Evolutionary conservation across 495 filamentous ascomycete species (phyloP).

Genomic region (Aspergillus sclerotioniger): DNA sequence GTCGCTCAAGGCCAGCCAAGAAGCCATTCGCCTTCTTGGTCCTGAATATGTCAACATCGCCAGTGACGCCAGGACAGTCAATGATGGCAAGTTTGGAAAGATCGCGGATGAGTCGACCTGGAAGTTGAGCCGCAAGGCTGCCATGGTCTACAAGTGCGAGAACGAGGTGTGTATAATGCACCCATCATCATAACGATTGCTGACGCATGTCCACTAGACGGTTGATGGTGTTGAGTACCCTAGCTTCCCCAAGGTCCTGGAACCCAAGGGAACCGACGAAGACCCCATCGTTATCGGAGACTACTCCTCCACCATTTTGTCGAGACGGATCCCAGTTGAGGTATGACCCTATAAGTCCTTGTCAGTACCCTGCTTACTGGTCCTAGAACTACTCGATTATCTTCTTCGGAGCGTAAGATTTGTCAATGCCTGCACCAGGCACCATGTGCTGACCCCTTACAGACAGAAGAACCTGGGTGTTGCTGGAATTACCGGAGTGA

Average conservation of each 20-base stretch:
- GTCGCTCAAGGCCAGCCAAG: slow-evolving; percentile 88
- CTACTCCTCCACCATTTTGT: slow-evolving; percentile 73
- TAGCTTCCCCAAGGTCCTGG: slow-evolving; percentile 63
- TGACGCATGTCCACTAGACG: slow-evolving; percentile 19
- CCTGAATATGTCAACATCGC: slow-evolving; percentile 76
- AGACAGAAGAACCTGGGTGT: slow-evolving; percentile 84
- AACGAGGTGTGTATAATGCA: slow-evolving; percentile 64
- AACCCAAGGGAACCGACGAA: slow-evolving; percentile 48
- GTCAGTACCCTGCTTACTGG: no score
- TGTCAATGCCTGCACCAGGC: slow-evolving; percentile 7
- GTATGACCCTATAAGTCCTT: slow-evolving; percentile 13
- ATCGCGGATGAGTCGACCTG: slow-evolving; percentile 76
- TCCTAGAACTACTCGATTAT: slow-evolving; percentile 58
- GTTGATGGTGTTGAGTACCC: slow-evolving; percentile 92
- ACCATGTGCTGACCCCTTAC: slow-evolving; percentile 10
- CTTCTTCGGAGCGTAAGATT: slow-evolving; percentile 35
- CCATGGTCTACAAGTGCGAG: slow-evolving; percentile 87
- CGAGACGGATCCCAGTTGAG: slow-evolving; percentile 61
- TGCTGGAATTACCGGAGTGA: slow-evolving; percentile 79
- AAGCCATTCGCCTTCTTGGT: slow-evolving; percentile 74
- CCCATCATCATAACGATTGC: neutral
- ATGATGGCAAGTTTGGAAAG: slow-evolving; percentile 82
- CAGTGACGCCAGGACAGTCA: slow-evolving; percentile 63
- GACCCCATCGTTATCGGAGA: slow-evolving; percentile 75
- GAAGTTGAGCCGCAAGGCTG: slow-evolving; percentile 69